Percentiles rank a stretch among this genome's conserved stretches.
These are phyloP conservation scores for Fusarium nodosum DNA, from an alignment of 2,329 filamentous ascomycete genomes.

Conservation along the genomic window DNA sequence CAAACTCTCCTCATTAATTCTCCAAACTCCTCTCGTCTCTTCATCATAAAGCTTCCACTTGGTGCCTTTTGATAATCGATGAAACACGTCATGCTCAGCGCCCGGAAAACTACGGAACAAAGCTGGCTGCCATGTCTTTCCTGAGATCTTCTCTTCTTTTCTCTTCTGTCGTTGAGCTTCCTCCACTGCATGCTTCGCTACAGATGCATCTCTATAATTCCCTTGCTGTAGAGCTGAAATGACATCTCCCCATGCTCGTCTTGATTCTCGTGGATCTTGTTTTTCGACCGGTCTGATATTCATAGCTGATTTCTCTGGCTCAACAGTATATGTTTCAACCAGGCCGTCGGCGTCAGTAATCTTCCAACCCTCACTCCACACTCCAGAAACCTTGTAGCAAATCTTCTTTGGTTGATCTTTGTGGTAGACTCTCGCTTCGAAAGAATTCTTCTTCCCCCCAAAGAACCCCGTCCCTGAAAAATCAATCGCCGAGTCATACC, in stretches of 20 bases:
- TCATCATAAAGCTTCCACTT: constrained; percentile 27
- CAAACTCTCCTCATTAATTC: constrained; percentile 21
- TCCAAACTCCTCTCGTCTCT: constrained; percentile 43
- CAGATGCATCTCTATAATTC: constrained; percentile 78
- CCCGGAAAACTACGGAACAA: constrained; percentile 25
- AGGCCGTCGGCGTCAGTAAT: constrained; percentile 52
- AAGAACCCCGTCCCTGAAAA: constrained; percentile 63
- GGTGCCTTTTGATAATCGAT: constrained; percentile 23
- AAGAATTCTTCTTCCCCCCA: constrained; percentile 57
- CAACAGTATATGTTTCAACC: constrained; percentile 56
- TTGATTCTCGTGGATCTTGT: constrained; percentile 84
- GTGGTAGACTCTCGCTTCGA: constrained; percentile 60
- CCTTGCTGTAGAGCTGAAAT: constrained; percentile 78
- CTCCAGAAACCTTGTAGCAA: constrained; percentile 32
- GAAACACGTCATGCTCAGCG: constrained; percentile 23
- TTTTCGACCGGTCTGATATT: constrained; percentile 62
- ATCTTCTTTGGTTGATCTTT: constrained; percentile 50
- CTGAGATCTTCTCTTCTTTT: constrained; percentile 70
- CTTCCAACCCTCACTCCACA: constrained; percentile 45
- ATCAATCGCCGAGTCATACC: constrained; percentile 61
- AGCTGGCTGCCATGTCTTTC: constrained; percentile 35
- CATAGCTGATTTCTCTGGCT: constrained; percentile 49
- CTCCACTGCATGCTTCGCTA: constrained; percentile 84
- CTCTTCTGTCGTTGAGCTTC: constrained; percentile 83
- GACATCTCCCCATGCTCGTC: constrained; percentile 84